Percentiles rank a stretch among this genome's conserved stretches.
phyloP scores from a whole-genome alignment of 2,329 filamentous ascomycete species.

The Rhexocercosporidium sp. region DNA sequence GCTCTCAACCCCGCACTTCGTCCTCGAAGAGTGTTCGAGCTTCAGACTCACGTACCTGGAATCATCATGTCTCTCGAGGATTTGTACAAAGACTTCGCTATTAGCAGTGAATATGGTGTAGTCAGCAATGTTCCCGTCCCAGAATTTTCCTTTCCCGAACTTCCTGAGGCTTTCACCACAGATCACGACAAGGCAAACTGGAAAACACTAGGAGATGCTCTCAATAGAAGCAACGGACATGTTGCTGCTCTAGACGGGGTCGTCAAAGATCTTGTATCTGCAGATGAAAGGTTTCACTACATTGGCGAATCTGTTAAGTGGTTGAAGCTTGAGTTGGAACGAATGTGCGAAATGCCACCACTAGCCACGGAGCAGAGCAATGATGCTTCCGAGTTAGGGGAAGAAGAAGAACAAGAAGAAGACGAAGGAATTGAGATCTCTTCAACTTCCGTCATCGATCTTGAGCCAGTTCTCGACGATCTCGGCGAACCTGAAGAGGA shows the following conservation, averaged over 20 bases:
- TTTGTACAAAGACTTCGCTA: background rate
- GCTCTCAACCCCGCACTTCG: background rate
- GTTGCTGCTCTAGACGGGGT: background rate
- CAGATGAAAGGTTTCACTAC: background rate
- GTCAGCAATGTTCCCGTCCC: background rate
- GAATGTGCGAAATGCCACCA: conserved; percentile 2
- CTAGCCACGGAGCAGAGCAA: background rate
- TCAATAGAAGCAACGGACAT: background rate
- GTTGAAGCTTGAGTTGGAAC: conserved; percentile 4
- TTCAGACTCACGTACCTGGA: background rate
- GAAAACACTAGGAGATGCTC: background rate
- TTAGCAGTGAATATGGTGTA: background rate
- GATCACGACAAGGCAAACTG: background rate
- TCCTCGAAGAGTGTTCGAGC: background rate
- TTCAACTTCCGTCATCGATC: no score
- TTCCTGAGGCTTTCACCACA: background rate
- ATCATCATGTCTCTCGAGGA: conserved; percentile 4
- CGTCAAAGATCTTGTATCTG: background rate
- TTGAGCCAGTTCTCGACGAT: background rate
- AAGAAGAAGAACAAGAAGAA: no score
- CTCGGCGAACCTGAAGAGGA: background rate
- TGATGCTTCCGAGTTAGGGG: no score
- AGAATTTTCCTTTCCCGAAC: background rate
- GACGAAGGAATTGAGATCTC: no score
- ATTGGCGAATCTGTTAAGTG: conserved; percentile 1